Evolutionary conservation across 139 green algal genomes (phyloP).

Genomic region (Pycnococcus provasolii): DNA sequence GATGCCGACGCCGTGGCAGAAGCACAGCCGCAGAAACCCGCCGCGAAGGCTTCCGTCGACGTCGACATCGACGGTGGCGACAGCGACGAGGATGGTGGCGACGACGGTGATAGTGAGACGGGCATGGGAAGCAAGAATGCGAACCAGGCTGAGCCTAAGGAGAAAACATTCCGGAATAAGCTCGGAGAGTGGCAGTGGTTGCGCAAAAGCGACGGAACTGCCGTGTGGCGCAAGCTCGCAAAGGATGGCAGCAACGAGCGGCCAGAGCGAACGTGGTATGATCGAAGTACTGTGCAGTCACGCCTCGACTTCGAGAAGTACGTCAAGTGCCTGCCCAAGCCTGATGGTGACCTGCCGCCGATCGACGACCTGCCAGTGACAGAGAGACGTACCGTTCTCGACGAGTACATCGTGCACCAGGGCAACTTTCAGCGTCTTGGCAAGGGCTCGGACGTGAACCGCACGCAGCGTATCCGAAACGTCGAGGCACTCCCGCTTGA

Average conservation of each 20-base stretch:
- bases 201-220: too few relatives aligned
- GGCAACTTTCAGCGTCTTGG: slow-evolving; percentile 20
- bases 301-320: slow-evolving; percentile 23
- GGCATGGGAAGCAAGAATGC: too few relatives aligned
- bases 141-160: too few relatives aligned
- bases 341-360: neutral
- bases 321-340: slow-evolving; percentile 10
- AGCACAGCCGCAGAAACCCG: neutral
- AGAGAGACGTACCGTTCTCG: neutral
- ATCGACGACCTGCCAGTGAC: slow-evolving; percentile 12
- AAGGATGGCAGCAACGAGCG: too few relatives aligned
- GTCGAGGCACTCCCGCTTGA: slow-evolving; percentile 17
- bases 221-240: too few relatives aligned
- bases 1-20: neutral
- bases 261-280: slow-evolving; percentile 1
- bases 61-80: neutral
- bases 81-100: neutral
- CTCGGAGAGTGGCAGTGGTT: too few relatives aligned
- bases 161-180: too few relatives aligned
- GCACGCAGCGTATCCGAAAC: slow-evolving; percentile 14
- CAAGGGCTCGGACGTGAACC: slow-evolving; percentile 14
- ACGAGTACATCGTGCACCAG: slow-evolving; percentile 23
- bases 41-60: neutral
- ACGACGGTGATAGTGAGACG: neutral
- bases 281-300: slow-evolving; percentile 10